Evolutionary conservation across 768 basidiomycete species (phyloP).

Genomic region (Hygrocybe coccinea): DNA sequence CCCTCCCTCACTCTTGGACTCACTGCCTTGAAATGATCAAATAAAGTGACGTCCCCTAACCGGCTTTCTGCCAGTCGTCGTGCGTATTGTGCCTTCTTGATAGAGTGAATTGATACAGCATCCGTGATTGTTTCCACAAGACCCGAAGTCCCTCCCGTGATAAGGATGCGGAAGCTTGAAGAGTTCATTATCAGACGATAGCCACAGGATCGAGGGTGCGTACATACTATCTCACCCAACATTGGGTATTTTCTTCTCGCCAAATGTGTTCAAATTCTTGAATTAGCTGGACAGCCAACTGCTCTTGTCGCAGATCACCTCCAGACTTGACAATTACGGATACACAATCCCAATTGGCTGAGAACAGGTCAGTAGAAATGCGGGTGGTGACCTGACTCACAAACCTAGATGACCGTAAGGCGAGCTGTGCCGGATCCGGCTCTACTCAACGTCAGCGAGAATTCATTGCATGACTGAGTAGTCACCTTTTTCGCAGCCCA

Average conservation of each 20-base stretch:
- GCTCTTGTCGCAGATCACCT: slow-evolving; percentile 93
- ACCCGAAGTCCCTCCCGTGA: slow-evolving; percentile 89
- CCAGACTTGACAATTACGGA: slow-evolving; percentile 99
- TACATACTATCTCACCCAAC: slow-evolving; percentile 88
- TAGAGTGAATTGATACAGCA: slow-evolving; percentile 96
- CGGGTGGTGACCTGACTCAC: slow-evolving; percentile 17
- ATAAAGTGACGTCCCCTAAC: slow-evolving; percentile 79
- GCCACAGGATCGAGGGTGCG: not conserved
- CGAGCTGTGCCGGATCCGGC: slow-evolving; percentile 85
- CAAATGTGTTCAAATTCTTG: slow-evolving; percentile 90
- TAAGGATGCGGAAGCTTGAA: slow-evolving; percentile 87
- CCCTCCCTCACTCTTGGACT: slow-evolving; percentile 21
- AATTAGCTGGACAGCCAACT: slow-evolving; percentile 93
- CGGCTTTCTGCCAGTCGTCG: slow-evolving; percentile 74
- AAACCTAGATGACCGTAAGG: slow-evolving; percentile 93
- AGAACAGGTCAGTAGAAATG: slow-evolving; percentile 2
- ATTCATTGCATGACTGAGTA: not conserved
- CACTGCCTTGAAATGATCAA: slow-evolving; percentile 89
- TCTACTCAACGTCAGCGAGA: slow-evolving; percentile 37
- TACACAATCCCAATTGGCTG: slow-evolving; percentile 82
- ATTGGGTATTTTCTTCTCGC: slow-evolving; percentile 87
- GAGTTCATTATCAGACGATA: not conserved
- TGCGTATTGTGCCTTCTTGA: slow-evolving; percentile 98
- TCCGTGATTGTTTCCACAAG: slow-evolving; percentile 98
- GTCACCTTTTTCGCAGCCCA: slow-evolving; percentile 89